Percentiles rank a stretch among this genome's conserved stretches.
These are phyloP conservation scores for Curvularia eragrostidis DNA, from an alignment of 2,329 filamentous ascomycete species.

Conservation along the genomic window DNA sequence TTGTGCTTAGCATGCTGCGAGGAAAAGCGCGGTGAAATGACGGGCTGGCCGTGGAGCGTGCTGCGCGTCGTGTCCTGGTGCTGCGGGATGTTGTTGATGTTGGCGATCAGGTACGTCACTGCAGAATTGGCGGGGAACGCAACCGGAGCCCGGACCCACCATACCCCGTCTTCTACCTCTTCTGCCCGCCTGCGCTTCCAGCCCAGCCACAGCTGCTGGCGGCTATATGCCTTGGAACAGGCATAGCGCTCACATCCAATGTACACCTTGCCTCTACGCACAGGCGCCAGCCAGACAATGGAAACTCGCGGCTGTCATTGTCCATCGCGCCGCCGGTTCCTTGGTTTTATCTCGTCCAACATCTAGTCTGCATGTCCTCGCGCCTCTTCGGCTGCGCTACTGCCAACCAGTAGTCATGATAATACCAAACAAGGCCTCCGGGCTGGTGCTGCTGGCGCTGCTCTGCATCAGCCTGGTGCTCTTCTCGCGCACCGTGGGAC, in stretches of 20 bases:
- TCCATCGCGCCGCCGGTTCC: not conserved
- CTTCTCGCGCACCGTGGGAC: conserved; percentile 29
- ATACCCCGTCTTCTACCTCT: conserved; percentile 9
- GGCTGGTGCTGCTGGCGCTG: conserved; percentile 21
- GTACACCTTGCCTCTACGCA: conserved; percentile 11
- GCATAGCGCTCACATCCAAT: conserved; percentile 17
- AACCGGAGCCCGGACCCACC: conserved; percentile 15
- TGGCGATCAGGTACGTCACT: conserved; percentile 28
- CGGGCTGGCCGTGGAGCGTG: not conserved
- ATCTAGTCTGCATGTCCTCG: conserved; percentile 7
- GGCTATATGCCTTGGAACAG: conserved; percentile 8
- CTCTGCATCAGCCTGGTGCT: conserved; percentile 22
- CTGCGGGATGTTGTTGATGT: not conserved
- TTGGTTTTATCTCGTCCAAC: conserved; percentile 8
- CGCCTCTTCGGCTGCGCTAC: conserved; percentile 5
- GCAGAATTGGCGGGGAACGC: conserved; percentile 8
- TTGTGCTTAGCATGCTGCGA: not conserved
- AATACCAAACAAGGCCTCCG: conserved; percentile 32
- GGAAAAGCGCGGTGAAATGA: not conserved
- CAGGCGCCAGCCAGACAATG: not conserved
- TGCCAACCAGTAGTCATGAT: conserved; percentile 23
- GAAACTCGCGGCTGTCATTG: not conserved
- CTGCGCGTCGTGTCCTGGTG: not conserved
- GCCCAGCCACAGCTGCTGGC: not conserved
- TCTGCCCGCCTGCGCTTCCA: not conserved